Base-by-base conservation (phyloP, 2,329 filamentous ascomycete genomes). In the Phialophora macrospora region DNA sequence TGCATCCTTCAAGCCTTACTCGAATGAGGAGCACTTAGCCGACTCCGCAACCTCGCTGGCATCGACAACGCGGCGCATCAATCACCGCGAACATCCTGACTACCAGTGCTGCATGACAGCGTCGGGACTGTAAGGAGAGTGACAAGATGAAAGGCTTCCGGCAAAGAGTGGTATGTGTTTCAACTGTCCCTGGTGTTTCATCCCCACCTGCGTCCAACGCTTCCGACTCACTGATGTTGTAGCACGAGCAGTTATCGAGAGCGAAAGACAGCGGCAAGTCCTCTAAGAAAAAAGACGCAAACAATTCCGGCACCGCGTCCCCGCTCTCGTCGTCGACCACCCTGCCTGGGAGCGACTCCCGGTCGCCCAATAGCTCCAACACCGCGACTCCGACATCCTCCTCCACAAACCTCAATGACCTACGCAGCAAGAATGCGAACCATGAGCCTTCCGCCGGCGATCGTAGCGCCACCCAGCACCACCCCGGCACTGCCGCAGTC, bases 91-190 rank as follows among this genome's bases (percentile, higher is more conserved):
- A 17, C 38, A 22, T 59, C 48, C 51, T 62, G 30, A 34, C n/a
- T 14, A 32, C 52, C 32, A 55, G 22, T 30, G 41, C 28, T 65
- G 60, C 49, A 61, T 67, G 66, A 60, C 32, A 60, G 17, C 26
- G 14, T 60, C 26, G 9, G 11, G 24, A 52, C 44, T 51, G 34
- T 26, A 64, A 71, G 59, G 63, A 69, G 65, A 74, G 74, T 71
- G 80, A 80, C 80, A 90, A 85, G 81, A 97, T 98, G 94, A 97
- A 97, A 84, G 91, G 92, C 79, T 96, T 98, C 81, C 91, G 93
- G 82, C 92, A 96, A 85, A 92, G 91, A 90, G 93, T 97, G 85
- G 93, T 97, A 88, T 85, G 91, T 88, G 48, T 60, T 56, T 64
- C 38, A 58, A 48, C 28, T 32, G 38, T 41, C 14, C 17, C 32